Base-by-base conservation (phyloP, 2,329 filamentous ascomycete species). In the Colletotrichum sp. region DNA sequence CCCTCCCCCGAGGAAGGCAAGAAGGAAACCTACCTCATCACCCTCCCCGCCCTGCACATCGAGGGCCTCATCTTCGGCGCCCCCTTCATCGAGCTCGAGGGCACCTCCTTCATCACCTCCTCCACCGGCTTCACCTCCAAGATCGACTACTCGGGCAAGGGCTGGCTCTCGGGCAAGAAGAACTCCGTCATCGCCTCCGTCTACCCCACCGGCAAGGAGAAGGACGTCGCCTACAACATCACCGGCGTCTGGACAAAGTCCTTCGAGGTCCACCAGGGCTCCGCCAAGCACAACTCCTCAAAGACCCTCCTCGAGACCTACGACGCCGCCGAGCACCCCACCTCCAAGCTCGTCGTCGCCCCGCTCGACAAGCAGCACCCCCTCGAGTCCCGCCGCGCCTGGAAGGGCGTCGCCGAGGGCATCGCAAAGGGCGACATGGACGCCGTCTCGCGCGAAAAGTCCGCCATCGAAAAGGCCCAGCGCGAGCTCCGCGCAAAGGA, bases 141-240 rank as follows among this genome's bases (percentile, higher is more conserved):
- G 87, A 95, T 99, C 81, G 95, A 98, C 83, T 99, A 98, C 88
- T 94, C 92, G 77, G 96, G 96, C 81, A 96, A 95, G 84, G 96
- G 96, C 74, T 99, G 96, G 96, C 86, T 99, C 12, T 96, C 94
- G 62, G 97, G 96, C 79, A 98, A 98, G 90, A 98, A 98, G 89
- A 99, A 99, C 87, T 94, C 91, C 72, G 95, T 99, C 83, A 92
- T 89, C 15, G 96, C 96, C 16, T 89, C 89, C 28, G 84, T 99
- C 73, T 96, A 94, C 86, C 90, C 88, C 18, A 92, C 95, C 85
- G 86, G 92, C 87, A 88, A 89, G 85, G 95, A 93, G 85, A 94
- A 94, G 85, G 93, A 95, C 68, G 90, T 92, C 76, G 88, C 93
- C 65, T 98, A 96, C 88, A 95, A 93, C n/a, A 90, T 94, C 52